A percentile compares a stretch with the other conserved stretches of the same genome.
phyloP scores from a whole-genome alignment of 371 early-diverging fungal genomes.

The Zychaea mexicana region DNA sequence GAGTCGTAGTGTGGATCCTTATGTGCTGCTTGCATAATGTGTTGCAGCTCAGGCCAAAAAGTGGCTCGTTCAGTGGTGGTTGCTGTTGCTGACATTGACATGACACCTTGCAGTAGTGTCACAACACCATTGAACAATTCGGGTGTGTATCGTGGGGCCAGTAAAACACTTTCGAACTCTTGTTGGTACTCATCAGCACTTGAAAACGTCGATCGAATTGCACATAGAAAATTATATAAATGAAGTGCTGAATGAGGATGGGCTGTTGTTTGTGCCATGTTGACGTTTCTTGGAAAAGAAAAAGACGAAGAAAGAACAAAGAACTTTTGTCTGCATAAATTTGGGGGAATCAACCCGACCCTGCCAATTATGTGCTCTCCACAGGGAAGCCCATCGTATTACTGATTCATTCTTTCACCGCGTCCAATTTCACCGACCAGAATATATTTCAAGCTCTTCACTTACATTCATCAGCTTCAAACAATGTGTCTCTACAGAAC shows the following conservation, averaged over 20 bases:
- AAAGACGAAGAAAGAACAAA: no score
- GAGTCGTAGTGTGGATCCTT: slow-evolving; percentile 6
- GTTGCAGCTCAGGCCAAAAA: background rate
- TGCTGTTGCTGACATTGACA: background rate
- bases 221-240: background rate
- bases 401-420: no score
- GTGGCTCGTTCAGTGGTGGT: background rate
- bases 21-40: background rate
- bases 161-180: background rate
- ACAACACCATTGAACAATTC: background rate
- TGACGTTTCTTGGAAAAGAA: no score
- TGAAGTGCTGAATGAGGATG: slow-evolving; percentile 1
- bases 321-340: no score
- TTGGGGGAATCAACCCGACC: no score
- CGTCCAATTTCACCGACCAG: no score
- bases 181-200: background rate
- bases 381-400: no score
- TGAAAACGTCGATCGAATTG: background rate
- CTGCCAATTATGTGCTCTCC: no score
- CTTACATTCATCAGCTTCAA: no score
- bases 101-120: background rate
- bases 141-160: background rate
- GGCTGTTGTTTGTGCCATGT: no score
- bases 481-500: no score
- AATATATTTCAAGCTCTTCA: no score